Evolutionary conservation across 192 early-diverging fungal genomes (phyloP).

Genomic region (Coemansia furcata): DNA sequence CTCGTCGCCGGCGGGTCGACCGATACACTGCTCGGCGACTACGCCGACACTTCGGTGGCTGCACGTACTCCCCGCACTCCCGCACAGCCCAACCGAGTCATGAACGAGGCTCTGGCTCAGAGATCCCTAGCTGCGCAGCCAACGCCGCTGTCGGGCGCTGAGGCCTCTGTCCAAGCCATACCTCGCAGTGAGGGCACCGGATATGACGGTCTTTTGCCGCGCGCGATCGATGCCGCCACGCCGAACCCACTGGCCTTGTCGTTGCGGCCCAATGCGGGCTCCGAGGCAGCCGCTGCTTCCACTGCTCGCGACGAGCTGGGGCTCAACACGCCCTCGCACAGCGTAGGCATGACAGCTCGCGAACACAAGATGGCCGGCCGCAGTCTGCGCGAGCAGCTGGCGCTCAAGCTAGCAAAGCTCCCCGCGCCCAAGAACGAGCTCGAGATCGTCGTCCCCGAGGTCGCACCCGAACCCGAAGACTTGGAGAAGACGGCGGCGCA

Average conservation of each 20-base stretch:
- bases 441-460: conserved; percentile 82
- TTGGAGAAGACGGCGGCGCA: not conserved
- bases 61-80: conserved; percentile 53
- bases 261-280: conserved; percentile 15
- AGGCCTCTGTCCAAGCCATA: conserved; percentile 36
- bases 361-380: conserved; percentile 54
- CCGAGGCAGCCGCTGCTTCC: conserved; percentile 51
- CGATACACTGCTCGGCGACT: conserved; percentile 69
- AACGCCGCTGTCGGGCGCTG: conserved; percentile 83
- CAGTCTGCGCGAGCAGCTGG: conserved; percentile 66
- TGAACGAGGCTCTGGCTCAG: conserved; percentile 81
- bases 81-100: conserved; percentile 61
- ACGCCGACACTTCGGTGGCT: conserved; percentile 53
- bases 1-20: conserved; percentile 66
- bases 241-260: conserved; percentile 72
- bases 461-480: conserved; percentile 8
- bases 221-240: conserved; percentile 57
- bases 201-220: conserved; percentile 64
- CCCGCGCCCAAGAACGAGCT: conserved; percentile 93
- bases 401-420: conserved; percentile 64
- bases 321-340: conserved; percentile 50
- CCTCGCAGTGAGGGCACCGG: conserved; percentile 55
- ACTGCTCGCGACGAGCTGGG: conserved; percentile 64
- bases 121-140: conserved; percentile 69
- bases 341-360: conserved; percentile 66